Base-by-base conservation (phyloP, 163 green algal genomes). In the Picocystis sp. region DNA sequence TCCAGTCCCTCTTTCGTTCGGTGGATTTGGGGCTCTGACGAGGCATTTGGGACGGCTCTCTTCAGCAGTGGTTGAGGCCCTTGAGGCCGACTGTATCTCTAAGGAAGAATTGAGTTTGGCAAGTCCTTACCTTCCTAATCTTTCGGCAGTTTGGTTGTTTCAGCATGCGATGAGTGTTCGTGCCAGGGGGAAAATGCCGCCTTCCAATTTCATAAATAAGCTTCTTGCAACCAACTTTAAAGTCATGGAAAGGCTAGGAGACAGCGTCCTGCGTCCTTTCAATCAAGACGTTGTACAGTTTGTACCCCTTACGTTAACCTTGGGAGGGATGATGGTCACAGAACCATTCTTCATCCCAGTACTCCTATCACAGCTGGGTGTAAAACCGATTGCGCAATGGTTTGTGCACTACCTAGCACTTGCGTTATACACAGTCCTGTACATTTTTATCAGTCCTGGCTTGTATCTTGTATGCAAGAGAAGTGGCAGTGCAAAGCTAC, bases 1-100 rank as follows among this genome's bases (percentile, higher is more conserved):
- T 91, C 23, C 81, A 95, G 68, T 84, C 69, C 87, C 87, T 3
- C 75, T 95, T 9, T 81, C 64, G 11, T 96, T 96, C 55, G 87
- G 87, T 12, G 87, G 87, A 17, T 93, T 96, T 69, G 87, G 79
- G 3, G 77, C 81, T 1, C 73, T 96, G 22, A 80, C 75, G 0
- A 70, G 87, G 2, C 86, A 96, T 69, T 52, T 94, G 24, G 22
- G 34, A 3, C 74, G 86, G 6, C 67, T 91, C 3, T 46, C 45
- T 33, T 22, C 21, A 25, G 63, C 49, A 50, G 11, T 53, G n/a
- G 21, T 1, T 42, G 56, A 24, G 13, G 46, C 22, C 3, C 57
- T 68, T 61, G 61, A 70, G 42, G 58, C 47, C 8, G 64, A 74
- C 21, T 38, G 42, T 0, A 38, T 83, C 22, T 67, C 77, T 34